phyloP scores from a whole-genome alignment of 2,329 filamentous ascomycete genomes.

The Tolypocladium pustulatum region DNA sequence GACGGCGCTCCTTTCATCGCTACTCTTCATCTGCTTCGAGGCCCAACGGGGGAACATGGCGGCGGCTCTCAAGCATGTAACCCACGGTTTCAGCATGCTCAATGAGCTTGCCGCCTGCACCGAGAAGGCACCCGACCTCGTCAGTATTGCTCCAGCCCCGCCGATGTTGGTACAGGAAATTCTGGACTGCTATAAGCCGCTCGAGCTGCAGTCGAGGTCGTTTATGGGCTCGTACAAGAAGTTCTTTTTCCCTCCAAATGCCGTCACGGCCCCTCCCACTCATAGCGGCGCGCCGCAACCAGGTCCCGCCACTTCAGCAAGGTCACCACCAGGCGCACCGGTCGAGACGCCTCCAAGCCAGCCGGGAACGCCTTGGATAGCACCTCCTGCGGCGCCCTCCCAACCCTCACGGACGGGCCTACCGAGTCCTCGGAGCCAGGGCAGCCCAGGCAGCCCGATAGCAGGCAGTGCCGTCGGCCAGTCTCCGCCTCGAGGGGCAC shows the following conservation, averaged over 20 bases:
- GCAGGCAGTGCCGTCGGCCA: constrained; percentile 1
- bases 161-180: constrained; percentile 26
- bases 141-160: constrained; percentile 25
- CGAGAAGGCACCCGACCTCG: constrained; percentile 21
- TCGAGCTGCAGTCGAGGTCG: constrained; percentile 27
- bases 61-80: constrained; percentile 28
- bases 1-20: constrained; percentile 26
- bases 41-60: constrained; percentile 27
- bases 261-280: background rate
- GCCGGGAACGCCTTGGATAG: constrained; percentile 15
- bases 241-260: constrained; percentile 18
- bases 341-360: constrained; percentile 14
- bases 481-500: constrained; percentile 6
- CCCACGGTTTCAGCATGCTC: constrained; percentile 28
- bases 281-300: background rate
- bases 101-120: constrained; percentile 27
- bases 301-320: background rate
- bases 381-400: constrained; percentile 2
- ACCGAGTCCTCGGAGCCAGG: constrained; percentile 23
- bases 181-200: constrained; percentile 26
- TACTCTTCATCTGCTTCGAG: constrained; percentile 31
- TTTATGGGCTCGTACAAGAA: constrained; percentile 27
- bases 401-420: constrained; percentile 10
- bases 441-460: constrained; percentile 13
- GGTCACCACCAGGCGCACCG: background rate